Evolutionary conservation across 805 yeast species (phyloP).

Genomic region (Henningerozyma blattae): DNA sequence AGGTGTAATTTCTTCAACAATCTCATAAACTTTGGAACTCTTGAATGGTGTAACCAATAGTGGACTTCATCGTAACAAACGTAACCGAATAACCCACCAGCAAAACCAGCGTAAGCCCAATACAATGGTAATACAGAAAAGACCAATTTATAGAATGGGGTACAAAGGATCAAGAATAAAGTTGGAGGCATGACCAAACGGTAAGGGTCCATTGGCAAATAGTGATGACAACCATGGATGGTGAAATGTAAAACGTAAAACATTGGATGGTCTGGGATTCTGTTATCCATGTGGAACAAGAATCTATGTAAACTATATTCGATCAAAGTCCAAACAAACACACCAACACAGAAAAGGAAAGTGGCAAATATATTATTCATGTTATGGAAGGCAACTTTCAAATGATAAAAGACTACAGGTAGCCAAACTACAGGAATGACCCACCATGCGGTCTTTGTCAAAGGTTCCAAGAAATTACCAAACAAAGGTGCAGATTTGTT

Average conservation of each 20-base stretch:
- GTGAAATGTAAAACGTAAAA: constrained; percentile 79
- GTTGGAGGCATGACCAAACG: constrained; percentile 97
- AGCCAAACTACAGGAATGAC: constrained; percentile 82
- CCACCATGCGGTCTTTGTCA: constrained; percentile 90
- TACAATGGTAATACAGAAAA: constrained; percentile 68
- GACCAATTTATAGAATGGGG: constrained; percentile 72
- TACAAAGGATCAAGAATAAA: constrained; percentile 54
- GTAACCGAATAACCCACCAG: constrained; percentile 94
- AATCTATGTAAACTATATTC: constrained; percentile 87
- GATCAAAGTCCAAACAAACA: constrained; percentile 84
- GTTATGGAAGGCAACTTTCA: constrained; percentile 45
- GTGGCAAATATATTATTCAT: constrained; percentile 34
- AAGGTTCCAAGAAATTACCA: constrained; percentile 89
- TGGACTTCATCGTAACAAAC: constrained; percentile 89
- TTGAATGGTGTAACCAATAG: constrained; percentile 82
- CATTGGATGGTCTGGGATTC: constrained; percentile 67
- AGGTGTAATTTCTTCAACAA: constrained; percentile 80
- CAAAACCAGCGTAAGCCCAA: constrained; percentile 83
- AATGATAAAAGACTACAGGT: constrained; percentile 59
- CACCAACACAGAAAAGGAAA: constrained; percentile 62
- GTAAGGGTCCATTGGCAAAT: constrained; percentile 89
- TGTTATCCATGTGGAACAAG: constrained; percentile 81
- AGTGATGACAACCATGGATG: constrained; percentile 94
- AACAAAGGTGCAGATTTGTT: constrained; percentile 92
- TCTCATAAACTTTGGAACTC: constrained; percentile 66